Evolutionary conservation across 768 basidiomycete species (phyloP).

Genomic region (Suillus subluteus): DNA sequence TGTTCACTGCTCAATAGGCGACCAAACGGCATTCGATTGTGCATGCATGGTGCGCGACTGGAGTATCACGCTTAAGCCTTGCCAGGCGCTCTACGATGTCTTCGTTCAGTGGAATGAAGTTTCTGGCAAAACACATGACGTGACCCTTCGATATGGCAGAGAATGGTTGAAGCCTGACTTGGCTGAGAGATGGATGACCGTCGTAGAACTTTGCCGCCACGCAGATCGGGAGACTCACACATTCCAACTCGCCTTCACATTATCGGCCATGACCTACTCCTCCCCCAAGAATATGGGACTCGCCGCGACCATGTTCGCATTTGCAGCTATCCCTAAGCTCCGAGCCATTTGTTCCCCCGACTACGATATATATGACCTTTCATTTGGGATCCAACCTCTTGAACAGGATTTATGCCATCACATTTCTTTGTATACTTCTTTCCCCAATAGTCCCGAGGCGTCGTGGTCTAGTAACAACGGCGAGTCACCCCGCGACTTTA

Average conservation of each 20-base stretch:
- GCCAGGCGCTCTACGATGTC: neutral
- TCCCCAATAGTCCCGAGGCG: slow-evolving; percentile 15
- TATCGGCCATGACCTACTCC: slow-evolving; percentile 34
- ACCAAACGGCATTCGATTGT: slow-evolving; percentile 15
- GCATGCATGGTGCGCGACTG: slow-evolving; percentile 13
- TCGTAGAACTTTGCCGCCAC: slow-evolving; percentile 25
- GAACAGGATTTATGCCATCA: neutral
- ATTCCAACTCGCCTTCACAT: slow-evolving; percentile 29
- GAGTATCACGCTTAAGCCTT: neutral
- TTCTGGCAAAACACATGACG: neutral
- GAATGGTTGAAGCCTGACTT: slow-evolving; percentile 30
- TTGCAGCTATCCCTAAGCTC: slow-evolving; percentile 22
- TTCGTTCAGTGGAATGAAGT: slow-evolving; percentile 8
- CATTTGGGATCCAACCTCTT: slow-evolving; percentile 11
- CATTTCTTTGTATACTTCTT: slow-evolving; percentile 2
- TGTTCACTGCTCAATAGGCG: neutral
- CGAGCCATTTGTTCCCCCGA: slow-evolving; percentile 11
- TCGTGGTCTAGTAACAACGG: neutral
- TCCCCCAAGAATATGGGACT: slow-evolving; percentile 20
- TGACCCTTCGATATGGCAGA: slow-evolving; percentile 16
- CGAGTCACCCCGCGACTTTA: neutral
- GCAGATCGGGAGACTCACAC: slow-evolving; percentile 9
- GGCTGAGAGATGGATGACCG: slow-evolving; percentile 25
- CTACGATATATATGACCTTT: slow-evolving; percentile 12
- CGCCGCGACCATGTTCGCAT: slow-evolving; percentile 34